Percentiles rank a stretch among this genome's conserved stretches.
Conservation (phyloP, 345 rosid species). For the Salix suchowensis region DNA sequence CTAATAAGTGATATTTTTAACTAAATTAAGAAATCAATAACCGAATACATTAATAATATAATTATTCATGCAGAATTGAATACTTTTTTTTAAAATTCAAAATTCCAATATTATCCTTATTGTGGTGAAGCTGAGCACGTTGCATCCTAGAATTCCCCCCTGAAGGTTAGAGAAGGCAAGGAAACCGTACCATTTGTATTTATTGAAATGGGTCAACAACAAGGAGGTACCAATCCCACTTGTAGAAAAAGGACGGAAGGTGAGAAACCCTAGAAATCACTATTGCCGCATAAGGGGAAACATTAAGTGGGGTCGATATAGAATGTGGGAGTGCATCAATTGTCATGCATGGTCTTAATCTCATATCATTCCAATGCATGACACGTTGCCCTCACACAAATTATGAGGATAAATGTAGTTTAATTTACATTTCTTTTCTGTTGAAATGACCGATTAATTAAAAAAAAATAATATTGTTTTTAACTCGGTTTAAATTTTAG, state of each 20-base stretch:
- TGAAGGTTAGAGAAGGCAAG: not conserved
- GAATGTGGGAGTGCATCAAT: conserved; percentile 41
- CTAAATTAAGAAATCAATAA: too few species aligned
- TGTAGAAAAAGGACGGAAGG: not conserved
- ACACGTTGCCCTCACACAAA: too few species aligned
- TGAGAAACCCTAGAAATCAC: conserved; percentile 35
- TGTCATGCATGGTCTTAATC: conserved; percentile 40
- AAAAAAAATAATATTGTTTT: too few species aligned
- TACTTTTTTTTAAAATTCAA: too few species aligned
- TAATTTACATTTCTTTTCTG: too few species aligned
- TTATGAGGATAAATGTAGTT: too few species aligned
- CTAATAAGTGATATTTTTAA: too few species aligned
- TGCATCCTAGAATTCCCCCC: too few species aligned
- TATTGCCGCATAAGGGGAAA: conserved; percentile 34
- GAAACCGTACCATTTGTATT: conserved; percentile 13
- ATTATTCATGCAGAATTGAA: too few species aligned
- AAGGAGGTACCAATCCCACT: conserved; percentile 11
- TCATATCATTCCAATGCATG: conserved; percentile 25
- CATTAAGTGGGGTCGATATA: conserved; percentile 28
- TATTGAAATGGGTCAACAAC: conserved; percentile 15
- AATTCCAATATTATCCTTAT: not conserved
- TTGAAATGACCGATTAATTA: too few species aligned
- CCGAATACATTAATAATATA: too few species aligned
- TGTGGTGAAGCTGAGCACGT: not conserved
- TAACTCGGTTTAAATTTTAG: too few species aligned